A percentile compares a stretch with the other conserved stretches of the same genome.
Conservation (phyloP, 768 basidiomycete species). For the Tulasnella sp. region DNA sequence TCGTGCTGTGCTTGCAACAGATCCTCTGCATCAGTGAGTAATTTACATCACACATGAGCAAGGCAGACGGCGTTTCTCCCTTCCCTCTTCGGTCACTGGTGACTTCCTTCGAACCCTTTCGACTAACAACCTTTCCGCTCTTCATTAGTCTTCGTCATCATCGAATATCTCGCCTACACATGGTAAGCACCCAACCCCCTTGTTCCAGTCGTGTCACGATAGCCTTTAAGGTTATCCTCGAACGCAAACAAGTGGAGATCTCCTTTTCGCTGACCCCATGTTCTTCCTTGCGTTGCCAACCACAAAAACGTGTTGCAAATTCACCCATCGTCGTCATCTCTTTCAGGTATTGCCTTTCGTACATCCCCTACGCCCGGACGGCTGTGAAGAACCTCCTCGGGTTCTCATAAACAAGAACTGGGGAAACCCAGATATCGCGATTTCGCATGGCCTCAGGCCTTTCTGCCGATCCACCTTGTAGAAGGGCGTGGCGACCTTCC, state of each 20-base stretch:
- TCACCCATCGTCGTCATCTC: not conserved
- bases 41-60: not conserved
- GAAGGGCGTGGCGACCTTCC: not conserved
- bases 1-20: not conserved
- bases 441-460: not conserved
- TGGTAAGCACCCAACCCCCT: constrained; percentile 57
- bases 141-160: constrained; percentile 67
- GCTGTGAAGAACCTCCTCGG: constrained; percentile 14
- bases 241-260: not conserved
- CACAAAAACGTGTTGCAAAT: not conserved
- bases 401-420: not conserved
- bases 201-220: not conserved
- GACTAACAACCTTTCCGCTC: not conserved
- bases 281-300: not conserved
- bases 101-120: not conserved
- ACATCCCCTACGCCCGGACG: constrained; percentile 74
- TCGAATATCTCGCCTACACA: constrained; percentile 83
- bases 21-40: constrained; percentile 18
- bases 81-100: not conserved
- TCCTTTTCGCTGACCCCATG: not conserved
- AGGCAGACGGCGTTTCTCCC: not conserved
- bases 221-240: not conserved
- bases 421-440: not conserved
- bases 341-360: constrained; percentile 32
- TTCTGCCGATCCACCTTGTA: not conserved